Conservation (phyloP, 2,329 filamentous ascomycete genomes). For the Alternaria burnsii region DNA sequence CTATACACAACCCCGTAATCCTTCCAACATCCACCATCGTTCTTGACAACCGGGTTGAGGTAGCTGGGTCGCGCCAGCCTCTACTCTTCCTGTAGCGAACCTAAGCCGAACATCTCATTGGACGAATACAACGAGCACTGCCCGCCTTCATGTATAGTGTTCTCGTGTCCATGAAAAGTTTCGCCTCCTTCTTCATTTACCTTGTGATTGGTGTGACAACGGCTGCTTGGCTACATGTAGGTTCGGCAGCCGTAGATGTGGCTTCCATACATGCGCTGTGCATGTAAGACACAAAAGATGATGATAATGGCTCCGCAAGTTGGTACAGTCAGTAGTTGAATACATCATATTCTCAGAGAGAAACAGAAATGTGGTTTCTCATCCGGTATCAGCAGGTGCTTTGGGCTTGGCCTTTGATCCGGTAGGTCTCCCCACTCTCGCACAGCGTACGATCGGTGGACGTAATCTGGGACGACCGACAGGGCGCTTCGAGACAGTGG, state of each 20-base stretch:
- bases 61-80: neutral
- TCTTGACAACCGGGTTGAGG: neutral
- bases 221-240: neutral
- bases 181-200: neutral
- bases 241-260: neutral
- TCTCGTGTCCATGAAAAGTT: neutral
- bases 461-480: neutral
- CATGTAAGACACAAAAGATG: neutral
- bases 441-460: neutral
- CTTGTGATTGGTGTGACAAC: neutral
- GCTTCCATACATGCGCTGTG: neutral
- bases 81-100: neutral
- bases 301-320: neutral
- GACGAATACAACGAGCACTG: neutral
- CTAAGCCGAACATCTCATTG: neutral
- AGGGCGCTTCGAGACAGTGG: neutral
- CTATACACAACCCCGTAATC: neutral
- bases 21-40: neutral
- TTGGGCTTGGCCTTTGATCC: slow-evolving; percentile 6
- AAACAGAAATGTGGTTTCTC: neutral
- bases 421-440: neutral
- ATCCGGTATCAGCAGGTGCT: neutral
- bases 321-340: neutral
- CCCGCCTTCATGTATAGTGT: neutral
- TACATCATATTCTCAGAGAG: neutral